These are phyloP conservation scores for Magnaporthiopsis incrustans DNA, from an alignment of 2,329 filamentous ascomycete species.

Conservation along the genomic window DNA sequence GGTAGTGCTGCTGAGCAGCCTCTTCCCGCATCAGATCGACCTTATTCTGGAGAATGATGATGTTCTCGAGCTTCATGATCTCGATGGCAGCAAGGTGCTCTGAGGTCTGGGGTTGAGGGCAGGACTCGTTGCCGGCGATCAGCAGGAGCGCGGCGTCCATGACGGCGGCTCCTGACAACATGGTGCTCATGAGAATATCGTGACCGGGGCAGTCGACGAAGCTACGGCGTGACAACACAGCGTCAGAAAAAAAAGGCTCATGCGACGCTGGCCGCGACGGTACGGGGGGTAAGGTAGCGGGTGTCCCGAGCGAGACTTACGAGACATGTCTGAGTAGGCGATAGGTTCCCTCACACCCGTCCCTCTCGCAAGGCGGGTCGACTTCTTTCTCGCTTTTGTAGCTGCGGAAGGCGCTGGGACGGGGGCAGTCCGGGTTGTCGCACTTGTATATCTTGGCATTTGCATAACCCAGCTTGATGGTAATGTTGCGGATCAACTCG, in stretches of 20 bases:
- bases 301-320: conserved; percentile 44
- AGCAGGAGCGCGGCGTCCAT: conserved; percentile 97
- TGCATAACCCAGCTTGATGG: conserved; percentile 98
- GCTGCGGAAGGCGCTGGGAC: conserved; percentile 91
- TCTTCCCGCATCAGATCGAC: conserved; percentile 98
- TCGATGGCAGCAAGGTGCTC: conserved; percentile 98
- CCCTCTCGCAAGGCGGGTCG: conserved; percentile 89
- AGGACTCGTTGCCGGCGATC: conserved; percentile 96
- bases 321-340: conserved; percentile 85
- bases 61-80: conserved; percentile 99
- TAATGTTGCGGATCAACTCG: conserved; percentile 97
- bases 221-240: conserved; percentile 31
- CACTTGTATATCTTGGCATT: conserved; percentile 99
- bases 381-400: conserved; percentile 99
- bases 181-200: conserved; percentile 99
- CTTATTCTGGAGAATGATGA: conserved; percentile 99
- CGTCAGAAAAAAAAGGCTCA: conserved; percentile 15
- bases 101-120: conserved; percentile 95
- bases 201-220: conserved; percentile 99
- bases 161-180: conserved; percentile 98
- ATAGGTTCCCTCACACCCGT: conserved; percentile 84
- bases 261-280: conserved; percentile 10
- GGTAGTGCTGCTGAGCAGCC: conserved; percentile 85
- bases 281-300: not conserved
- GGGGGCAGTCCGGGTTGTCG: conserved; percentile 81